Percentiles rank a stretch among this genome's conserved stretches.
These are phyloP conservation scores for Plasmodium knowlesi DNA, from an alignment of 169 alveolate species.

Conservation along the genomic window DNA sequence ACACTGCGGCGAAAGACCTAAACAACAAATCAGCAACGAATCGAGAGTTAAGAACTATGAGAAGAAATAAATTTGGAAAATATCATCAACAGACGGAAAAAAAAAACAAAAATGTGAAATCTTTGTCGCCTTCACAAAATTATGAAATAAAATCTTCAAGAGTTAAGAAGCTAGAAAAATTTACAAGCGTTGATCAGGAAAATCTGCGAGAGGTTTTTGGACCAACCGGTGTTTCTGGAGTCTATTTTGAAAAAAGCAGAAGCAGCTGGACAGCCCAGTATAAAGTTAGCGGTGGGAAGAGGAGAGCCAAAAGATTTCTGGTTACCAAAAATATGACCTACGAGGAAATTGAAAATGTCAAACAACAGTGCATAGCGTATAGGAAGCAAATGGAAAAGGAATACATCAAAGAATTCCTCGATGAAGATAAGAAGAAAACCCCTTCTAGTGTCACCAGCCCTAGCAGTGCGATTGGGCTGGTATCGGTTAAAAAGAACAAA, in stretches of 20 bases:
- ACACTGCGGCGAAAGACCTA: not conserved
- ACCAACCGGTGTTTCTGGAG: conserved; percentile 74
- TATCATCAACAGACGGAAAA: not conserved
- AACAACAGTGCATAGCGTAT: conserved; percentile 69
- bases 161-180: conserved; percentile 54
- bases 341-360: conserved; percentile 71
- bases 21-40: not conserved
- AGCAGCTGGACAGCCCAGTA: conserved; percentile 76
- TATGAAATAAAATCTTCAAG: conserved; percentile 57
- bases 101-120: not conserved
- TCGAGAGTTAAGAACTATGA: conserved; percentile 41
- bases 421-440: conserved; percentile 33
- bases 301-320: conserved; percentile 72
- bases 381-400: conserved; percentile 74
- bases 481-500: conserved; percentile 2
- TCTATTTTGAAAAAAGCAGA: conserved; percentile 74
- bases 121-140: not conserved
- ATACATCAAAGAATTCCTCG: conserved; percentile 35
- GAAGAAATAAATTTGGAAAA: conserved; percentile 34
- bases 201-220: conserved; percentile 66
- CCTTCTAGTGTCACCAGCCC: not conserved
- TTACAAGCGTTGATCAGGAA: conserved; percentile 69
- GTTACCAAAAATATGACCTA: conserved; percentile 69
- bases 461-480: not conserved
- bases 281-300: conserved; percentile 71